These are phyloP conservation scores for Schizothecium vesticola DNA, from an alignment of 495 filamentous ascomycete genomes.

Conservation along the genomic window DNA sequence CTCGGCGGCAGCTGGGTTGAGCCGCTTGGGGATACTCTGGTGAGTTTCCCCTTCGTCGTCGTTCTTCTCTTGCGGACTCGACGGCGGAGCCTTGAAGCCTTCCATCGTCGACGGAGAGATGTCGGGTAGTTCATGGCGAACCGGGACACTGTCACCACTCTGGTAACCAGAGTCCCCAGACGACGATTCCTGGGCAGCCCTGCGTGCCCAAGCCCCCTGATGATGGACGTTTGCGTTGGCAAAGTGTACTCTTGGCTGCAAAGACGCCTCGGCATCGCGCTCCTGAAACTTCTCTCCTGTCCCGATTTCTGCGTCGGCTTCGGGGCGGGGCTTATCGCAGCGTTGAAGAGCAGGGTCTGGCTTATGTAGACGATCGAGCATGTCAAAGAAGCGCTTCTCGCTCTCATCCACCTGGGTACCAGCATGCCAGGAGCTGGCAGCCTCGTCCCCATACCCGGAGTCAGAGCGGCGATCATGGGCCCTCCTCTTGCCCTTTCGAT, in stretches of 20 bases:
- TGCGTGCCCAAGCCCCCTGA: background rate
- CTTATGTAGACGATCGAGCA: constrained; percentile 21
- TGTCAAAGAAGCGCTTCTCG: constrained; percentile 15
- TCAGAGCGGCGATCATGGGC: background rate
- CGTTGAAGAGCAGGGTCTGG: background rate
- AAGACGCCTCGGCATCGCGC: background rate
- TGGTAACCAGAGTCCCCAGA: constrained; percentile 22
- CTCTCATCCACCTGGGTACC: background rate
- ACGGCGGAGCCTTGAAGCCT: background rate
- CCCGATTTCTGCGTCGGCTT: background rate
- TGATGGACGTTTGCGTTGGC: background rate
- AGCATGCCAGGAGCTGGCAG: background rate
- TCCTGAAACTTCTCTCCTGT: background rate
- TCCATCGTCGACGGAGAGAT: background rate
- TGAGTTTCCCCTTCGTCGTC: background rate
- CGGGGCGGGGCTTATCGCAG: background rate
- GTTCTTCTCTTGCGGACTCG: background rate
- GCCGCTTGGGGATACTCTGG: background rate
- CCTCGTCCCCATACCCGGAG: background rate
- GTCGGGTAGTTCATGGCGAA: background rate
- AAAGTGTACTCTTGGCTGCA: background rate
- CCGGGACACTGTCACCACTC: background rate
- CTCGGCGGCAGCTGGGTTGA: constrained; percentile 30
- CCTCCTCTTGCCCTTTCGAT: background rate
- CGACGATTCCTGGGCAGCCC: background rate